Evolutionary conservation across 106 monocot species (phyloP).

Genomic region (Apostasia shenzhenica): DNA sequence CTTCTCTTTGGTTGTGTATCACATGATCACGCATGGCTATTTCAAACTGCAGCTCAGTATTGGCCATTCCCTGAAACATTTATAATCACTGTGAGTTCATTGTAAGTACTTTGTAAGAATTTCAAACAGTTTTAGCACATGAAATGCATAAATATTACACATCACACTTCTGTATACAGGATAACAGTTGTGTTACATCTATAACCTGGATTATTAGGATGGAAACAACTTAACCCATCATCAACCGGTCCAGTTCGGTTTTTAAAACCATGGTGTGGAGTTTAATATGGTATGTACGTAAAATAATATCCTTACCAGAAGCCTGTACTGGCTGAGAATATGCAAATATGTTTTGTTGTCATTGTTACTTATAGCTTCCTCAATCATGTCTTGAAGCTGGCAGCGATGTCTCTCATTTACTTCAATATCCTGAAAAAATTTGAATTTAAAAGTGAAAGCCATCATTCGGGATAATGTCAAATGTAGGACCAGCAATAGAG

Average conservation of each 20-base stretch:
- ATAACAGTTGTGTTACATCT: no score
- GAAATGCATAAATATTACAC: neutral
- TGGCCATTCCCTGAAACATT: conserved; percentile 68
- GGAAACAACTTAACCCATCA: no score
- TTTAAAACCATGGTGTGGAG: no score
- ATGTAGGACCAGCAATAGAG: neutral
- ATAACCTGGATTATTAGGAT: no score
- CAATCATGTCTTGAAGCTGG: conserved; percentile 89
- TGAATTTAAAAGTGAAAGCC: neutral
- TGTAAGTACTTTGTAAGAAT: neutral
- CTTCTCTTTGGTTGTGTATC: conserved; percentile 88
- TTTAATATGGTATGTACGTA: neutral
- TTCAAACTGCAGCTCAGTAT: conserved; percentile 96
- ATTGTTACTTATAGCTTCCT: conserved; percentile 86
- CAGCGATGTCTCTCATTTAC: conserved; percentile 60
- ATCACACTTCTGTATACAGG: no score
- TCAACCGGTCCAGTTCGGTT: no score
- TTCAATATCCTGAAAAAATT: conserved; percentile 73
- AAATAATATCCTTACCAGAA: conserved; percentile 56
- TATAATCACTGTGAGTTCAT: neutral
- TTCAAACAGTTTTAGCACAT: neutral
- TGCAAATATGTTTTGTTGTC: conserved; percentile 82
- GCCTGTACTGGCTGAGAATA: conserved; percentile 94
- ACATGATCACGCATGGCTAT: conserved; percentile 96
- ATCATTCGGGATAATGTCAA: neutral